Evolutionary conservation across 2,329 filamentous ascomycete genomes (phyloP), one percentile per base, ranked within the genome.

Genomic region (Emericellopsis cladophorae): DNA sequence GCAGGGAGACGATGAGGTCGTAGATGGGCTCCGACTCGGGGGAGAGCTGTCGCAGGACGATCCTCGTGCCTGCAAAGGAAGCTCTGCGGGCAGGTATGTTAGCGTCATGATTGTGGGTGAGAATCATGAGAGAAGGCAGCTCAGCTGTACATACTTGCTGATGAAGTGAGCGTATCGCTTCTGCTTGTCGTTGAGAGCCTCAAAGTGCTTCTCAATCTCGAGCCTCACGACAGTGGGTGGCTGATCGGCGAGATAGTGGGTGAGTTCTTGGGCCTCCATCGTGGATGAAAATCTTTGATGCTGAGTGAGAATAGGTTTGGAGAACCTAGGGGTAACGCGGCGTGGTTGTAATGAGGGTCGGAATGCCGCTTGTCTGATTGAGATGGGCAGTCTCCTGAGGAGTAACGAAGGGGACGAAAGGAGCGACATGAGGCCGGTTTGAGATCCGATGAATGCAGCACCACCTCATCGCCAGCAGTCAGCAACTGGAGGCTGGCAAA

Each of bases 111-210:
- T 4, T 12, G 35, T 16, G 35, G 3, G 9, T 14, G 16, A 21
- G 35, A 14, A 18, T 18, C 4, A 10, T 16, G 35, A n/a, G n/a
- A 24, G 16, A 37, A 37, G n/a, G 12, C n/a, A 16, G 10, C 14
- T 21, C 21, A 8, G 18, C 7, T 11, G 16, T 12, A 43, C 68
- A 51, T 70, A 85, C 82, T 74, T 77, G 74, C 81, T 86, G 57
- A 94, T 85, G 56, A 81, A 88, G 64, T 95, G 89, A 48, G 89
- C 84, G 70, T 95, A 95, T 56, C 84, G 80, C 67, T 90, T 88
- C 66, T 94, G 78, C 57, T 83, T 70, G 53, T 84, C 76, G 40
- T 65, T 72, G 45, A 92, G 62, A 31, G 79, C 77, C 42, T 90
- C 83, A 53, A 96, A 98, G 64, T 96, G 90, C 57, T 87, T 84